Evolutionary conservation across 139 green algal species (phyloP), one percentile per base, ranked within the genome.

Genomic region (Auxenochlorella protothecoides): DNA sequence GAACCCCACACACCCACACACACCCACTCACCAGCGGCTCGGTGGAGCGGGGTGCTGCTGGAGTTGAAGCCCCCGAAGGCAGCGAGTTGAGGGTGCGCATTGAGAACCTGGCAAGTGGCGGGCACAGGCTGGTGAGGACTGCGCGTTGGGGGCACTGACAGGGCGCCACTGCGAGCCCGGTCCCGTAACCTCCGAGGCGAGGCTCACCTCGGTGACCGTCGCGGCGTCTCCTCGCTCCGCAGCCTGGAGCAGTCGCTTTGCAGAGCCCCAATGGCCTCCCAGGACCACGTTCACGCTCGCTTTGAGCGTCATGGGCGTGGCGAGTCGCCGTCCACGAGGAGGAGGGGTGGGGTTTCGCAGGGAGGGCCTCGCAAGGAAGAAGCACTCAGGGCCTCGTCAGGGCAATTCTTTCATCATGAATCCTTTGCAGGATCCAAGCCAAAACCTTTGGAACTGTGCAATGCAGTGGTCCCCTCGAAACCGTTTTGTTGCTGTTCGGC

Each of bases 61-160:
- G 63, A 68, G 66, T 79, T 62, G 69, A 82, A 76, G 11, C 77
- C 77, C 9, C 63, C 71, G 57, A 74, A 82, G 5, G 77, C 68
- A 15, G 77, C 77, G 15, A 82, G 63, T 57, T 69, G 64, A 9
- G 62, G 10, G 10, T 66, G 62, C 62, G 14, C 12, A 15, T 2
- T 16, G 10, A 16, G 10, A 15, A 66, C 12, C 62, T 52, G 62
- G 12, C 14, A 16, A 6, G 62, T 9, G 14, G 62, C 62, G 14
- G 4, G 14, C 6, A 16, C 7, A 59, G 67, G 55, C 11, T 7
- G 54, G 8, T 71, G 54, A 15, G 54, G 62, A 7, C 6, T 12
- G 53, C 10, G 53, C 11, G 52, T 61, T 44, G 52, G 13, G 53
- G 13, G 12, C 4, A 15, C 51, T 55, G 8, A 63, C 57, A 44